Evolutionary conservation across 2,329 filamentous ascomycete species (phyloP).

Genomic region (Fusarium drepaniforme): DNA sequence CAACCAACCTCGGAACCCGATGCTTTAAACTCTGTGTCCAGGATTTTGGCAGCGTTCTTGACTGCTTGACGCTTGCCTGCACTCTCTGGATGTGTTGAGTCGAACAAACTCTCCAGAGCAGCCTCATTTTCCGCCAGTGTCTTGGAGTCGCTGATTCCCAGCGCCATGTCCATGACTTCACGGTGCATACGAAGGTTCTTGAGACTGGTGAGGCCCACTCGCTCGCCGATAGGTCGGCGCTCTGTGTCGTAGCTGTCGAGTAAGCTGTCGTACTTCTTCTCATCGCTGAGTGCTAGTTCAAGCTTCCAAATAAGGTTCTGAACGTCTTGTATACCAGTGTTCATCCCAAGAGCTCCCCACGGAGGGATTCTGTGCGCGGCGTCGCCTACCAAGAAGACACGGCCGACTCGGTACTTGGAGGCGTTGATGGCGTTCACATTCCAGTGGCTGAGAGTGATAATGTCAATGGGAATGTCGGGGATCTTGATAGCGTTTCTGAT

Average conservation of each 20-base stretch:
- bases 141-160: background rate
- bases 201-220: background rate
- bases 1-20: background rate
- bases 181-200: background rate
- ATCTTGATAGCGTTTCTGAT: background rate
- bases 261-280: background rate
- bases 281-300: background rate
- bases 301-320: background rate
- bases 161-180: background rate
- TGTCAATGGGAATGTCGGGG: background rate
- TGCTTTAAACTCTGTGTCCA: background rate
- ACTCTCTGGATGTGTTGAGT: background rate
- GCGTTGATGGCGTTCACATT: background rate
- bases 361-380: background rate
- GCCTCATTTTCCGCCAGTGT: background rate
- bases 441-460: background rate
- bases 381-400: background rate
- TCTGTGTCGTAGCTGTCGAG: background rate
- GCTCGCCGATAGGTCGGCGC: background rate
- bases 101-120: background rate
- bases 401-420: background rate
- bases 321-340: background rate
- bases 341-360: background rate
- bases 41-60: background rate
- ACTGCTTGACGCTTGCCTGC: background rate